Evolutionary conservation across 345 rosid species (phyloP).

Genomic region (Eutrema heterophyllum): DNA sequence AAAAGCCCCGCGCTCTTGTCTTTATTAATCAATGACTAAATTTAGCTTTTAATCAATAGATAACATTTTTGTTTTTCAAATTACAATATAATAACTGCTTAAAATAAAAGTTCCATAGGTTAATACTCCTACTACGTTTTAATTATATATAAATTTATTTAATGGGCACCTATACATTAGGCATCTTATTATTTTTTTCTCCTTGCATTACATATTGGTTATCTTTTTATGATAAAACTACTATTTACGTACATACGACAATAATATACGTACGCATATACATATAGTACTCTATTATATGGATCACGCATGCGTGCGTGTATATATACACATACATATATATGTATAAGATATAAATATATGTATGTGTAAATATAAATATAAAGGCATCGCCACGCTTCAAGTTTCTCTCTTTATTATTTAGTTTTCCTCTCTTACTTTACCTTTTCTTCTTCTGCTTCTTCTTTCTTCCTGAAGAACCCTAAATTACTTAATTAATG

Average conservation of each 20-base stretch:
- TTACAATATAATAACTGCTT: too few species aligned
- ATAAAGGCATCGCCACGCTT: conserved; percentile 30
- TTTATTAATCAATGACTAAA: conserved; percentile 1
- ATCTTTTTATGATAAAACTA: conserved; percentile 11
- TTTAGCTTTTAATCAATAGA: not conserved
- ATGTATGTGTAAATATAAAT: conserved; percentile 14
- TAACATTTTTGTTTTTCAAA: too few species aligned
- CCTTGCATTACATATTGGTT: not conserved
- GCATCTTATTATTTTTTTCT: not conserved
- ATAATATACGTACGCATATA: conserved; percentile 13
- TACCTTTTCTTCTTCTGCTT: conserved; percentile 29
- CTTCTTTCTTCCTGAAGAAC: conserved; percentile 21
- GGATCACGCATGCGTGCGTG: conserved; percentile 32
- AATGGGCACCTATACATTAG: not conserved
- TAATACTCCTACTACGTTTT: too few species aligned
- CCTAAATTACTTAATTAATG: conserved; percentile 31
- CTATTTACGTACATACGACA: conserved; percentile 15
- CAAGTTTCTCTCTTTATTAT: conserved; percentile 22
- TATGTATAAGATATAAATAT: not conserved
- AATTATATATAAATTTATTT: not conserved
- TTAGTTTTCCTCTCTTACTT: conserved; percentile 25
- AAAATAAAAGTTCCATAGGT: too few species aligned
- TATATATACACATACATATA: not conserved
- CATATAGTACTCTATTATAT: conserved; percentile 9
- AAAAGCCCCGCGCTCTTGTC: conserved; percentile 29